Conservation (phyloP, 768 basidiomycete species). For the Boletellus sp. region DNA sequence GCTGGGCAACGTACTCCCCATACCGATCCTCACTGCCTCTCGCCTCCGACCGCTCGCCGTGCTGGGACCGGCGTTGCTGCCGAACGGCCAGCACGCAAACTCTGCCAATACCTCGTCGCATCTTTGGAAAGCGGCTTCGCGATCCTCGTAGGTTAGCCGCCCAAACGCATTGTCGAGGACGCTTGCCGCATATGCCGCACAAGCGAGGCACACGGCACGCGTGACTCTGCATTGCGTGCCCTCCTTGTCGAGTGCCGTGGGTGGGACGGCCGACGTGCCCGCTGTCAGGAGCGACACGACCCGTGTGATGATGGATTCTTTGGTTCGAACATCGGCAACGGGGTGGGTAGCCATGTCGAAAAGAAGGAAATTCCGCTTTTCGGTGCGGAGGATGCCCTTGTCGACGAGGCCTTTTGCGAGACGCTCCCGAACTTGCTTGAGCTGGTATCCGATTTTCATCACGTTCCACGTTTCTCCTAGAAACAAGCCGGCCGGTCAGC, state of each 20-base stretch:
- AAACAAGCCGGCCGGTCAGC: background rate
- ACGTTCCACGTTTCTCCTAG: conserved; percentile 99
- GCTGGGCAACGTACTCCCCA: conserved; percentile 48
- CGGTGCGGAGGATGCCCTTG: conserved; percentile 97
- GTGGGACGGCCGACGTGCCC: conserved; percentile 76
- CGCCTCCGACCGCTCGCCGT: conserved; percentile 39
- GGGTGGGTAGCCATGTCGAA: conserved; percentile 99
- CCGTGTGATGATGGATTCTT: conserved; percentile 79
- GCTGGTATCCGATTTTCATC: conserved; percentile 98
- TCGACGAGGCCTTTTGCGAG: conserved; percentile 96
- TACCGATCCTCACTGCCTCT: conserved; percentile 47
- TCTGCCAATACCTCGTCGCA: conserved; percentile 94
- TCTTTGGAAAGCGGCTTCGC: conserved; percentile 89
- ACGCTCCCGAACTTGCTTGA: conserved; percentile 97
- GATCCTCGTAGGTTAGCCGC: conserved; percentile 83
- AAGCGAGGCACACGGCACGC: conserved; percentile 82
- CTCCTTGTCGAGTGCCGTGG: conserved; percentile 69
- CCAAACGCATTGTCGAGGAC: conserved; percentile 94
- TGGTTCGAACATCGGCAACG: conserved; percentile 87
- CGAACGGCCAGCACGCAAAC: conserved; percentile 90
- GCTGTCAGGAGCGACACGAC: conserved; percentile 76
- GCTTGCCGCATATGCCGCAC: conserved; percentile 90
- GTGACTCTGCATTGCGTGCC: conserved; percentile 76
- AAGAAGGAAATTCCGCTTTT: conserved; percentile 96
- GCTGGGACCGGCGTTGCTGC: conserved; percentile 33